Evolutionary conservation across 2,329 filamentous ascomycete genomes (phyloP).

Genomic region (Incumbomyces lentus): DNA sequence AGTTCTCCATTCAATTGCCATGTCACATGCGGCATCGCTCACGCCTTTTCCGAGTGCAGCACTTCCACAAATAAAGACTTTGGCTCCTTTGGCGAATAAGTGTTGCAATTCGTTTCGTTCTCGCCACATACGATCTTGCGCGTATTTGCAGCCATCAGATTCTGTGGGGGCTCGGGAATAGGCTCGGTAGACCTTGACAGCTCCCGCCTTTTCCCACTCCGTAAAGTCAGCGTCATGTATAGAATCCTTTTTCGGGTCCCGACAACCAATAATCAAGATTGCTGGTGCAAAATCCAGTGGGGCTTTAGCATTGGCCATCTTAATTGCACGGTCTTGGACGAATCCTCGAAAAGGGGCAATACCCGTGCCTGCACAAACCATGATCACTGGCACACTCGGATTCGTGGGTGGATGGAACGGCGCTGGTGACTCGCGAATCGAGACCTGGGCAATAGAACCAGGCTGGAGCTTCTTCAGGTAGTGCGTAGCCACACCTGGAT

Average conservation of each 20-base stretch:
- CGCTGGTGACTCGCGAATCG: slow-evolving; percentile 21
- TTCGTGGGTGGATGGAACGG: slow-evolving; percentile 37
- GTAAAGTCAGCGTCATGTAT: slow-evolving; percentile 45
- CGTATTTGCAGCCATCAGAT: slow-evolving; percentile 5
- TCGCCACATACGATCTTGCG: slow-evolving; percentile 7
- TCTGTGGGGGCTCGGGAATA: slow-evolving; percentile 24
- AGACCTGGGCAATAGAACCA: slow-evolving; percentile 26
- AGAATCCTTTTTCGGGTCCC: slow-evolving; percentile 44
- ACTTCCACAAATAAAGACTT: slow-evolving; percentile 7
- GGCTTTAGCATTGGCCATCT: background rate
- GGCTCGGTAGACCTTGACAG: slow-evolving; percentile 50
- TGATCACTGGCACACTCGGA: slow-evolving; percentile 36
- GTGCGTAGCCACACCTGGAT: slow-evolving; percentile 58
- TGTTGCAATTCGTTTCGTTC: slow-evolving; percentile 1
- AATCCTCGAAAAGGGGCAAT: slow-evolving; percentile 40
- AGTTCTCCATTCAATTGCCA: too few species aligned
- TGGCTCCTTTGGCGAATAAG: background rate
- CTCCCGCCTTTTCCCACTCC: slow-evolving; percentile 49
- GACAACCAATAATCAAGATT: slow-evolving; percentile 57
- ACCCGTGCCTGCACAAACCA: slow-evolving; percentile 44
- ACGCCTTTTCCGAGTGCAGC: slow-evolving; percentile 4
- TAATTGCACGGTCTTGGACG: slow-evolving; percentile 18
- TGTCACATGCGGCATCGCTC: too few species aligned
- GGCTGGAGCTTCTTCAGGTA: slow-evolving; percentile 50
- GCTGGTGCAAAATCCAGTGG: slow-evolving; percentile 45